Evolutionary conservation across 1,284 basidiomycete genomes (phyloP).

Genomic region (Boletus smithii): DNA sequence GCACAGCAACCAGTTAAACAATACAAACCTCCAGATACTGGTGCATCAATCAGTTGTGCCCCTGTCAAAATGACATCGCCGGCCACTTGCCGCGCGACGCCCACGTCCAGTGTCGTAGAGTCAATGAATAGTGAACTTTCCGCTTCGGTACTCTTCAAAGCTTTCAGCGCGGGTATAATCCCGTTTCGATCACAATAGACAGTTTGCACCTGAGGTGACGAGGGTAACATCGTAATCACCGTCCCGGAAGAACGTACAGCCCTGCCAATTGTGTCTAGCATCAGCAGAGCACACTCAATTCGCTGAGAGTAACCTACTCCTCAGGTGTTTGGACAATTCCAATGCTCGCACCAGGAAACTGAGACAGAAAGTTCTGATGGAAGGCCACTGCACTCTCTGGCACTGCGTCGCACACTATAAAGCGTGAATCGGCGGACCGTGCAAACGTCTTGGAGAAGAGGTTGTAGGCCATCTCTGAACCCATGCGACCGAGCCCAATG

Average conservation of each 20-base stretch:
- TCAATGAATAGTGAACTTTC: slow-evolving; percentile 72
- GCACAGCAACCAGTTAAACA: slow-evolving; percentile 1
- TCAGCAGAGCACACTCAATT: slow-evolving; percentile 14
- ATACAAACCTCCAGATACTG: slow-evolving; percentile 79
- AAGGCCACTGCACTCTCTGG: slow-evolving; percentile 60
- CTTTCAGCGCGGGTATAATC: slow-evolving; percentile 56
- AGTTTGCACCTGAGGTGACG: slow-evolving; percentile 73
- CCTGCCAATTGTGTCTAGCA: slow-evolving; percentile 35
- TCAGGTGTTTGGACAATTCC: slow-evolving; percentile 58
- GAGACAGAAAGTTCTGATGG: slow-evolving; percentile 46
- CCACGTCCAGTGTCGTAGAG: slow-evolving; percentile 83
- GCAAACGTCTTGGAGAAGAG: slow-evolving; percentile 67
- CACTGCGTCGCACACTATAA: slow-evolving; percentile 76
- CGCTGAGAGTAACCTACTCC: slow-evolving; percentile 49
- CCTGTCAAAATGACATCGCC: slow-evolving; percentile 51
- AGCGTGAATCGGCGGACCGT: slow-evolving; percentile 46
- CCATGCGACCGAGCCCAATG: slow-evolving; percentile 82
- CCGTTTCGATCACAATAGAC: slow-evolving; percentile 63
- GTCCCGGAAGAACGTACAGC: slow-evolving; percentile 61
- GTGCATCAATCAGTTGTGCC: slow-evolving; percentile 85
- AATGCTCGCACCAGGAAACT: slow-evolving; percentile 58
- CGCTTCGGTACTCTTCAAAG: slow-evolving; percentile 40
- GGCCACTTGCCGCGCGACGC: slow-evolving; percentile 65
- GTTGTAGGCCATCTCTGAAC: slow-evolving; percentile 80
- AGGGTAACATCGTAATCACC: slow-evolving; percentile 84